phyloP scores from a whole-genome alignment of 805 yeast species.

The Clavispora carvajalis region DNA sequence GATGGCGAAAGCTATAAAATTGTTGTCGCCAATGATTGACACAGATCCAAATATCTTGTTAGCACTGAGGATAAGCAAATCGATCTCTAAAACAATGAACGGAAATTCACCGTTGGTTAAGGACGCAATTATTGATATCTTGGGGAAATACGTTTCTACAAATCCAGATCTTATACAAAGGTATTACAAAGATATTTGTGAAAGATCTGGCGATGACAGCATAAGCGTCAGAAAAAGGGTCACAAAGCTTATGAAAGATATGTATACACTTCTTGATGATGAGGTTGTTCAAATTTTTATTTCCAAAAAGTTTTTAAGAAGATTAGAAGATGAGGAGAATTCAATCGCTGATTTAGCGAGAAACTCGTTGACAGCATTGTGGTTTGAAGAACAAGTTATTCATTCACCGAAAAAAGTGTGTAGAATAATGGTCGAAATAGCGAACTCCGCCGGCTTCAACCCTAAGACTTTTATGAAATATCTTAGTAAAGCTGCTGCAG shows the following conservation, averaged over 20 bases:
- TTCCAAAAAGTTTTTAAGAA: slow-evolving; percentile 46
- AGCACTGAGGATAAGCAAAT: slow-evolving; percentile 44
- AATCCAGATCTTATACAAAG: slow-evolving; percentile 43
- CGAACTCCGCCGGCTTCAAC: not conserved
- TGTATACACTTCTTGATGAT: slow-evolving; percentile 38
- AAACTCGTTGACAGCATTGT: slow-evolving; percentile 21
- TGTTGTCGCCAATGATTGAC: slow-evolving; percentile 50
- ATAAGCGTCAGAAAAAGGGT: slow-evolving; percentile 61
- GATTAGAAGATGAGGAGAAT: slow-evolving; percentile 70
- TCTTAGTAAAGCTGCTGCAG: not conserved
- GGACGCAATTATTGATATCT: slow-evolving; percentile 68
- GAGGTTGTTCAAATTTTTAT: slow-evolving; percentile 34
- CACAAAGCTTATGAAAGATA: slow-evolving; percentile 42
- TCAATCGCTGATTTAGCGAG: slow-evolving; percentile 37
- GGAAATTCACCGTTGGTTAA: slow-evolving; percentile 70
- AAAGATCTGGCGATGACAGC: slow-evolving; percentile 53
- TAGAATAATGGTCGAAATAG: not conserved
- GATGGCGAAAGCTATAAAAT: slow-evolving; percentile 56
- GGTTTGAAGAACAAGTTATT: slow-evolving; percentile 12
- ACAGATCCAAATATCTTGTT: slow-evolving; percentile 48
- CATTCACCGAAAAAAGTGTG: not conserved
- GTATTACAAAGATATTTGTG: slow-evolving; percentile 47
- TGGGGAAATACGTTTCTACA: slow-evolving; percentile 42
- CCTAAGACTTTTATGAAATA: not conserved
- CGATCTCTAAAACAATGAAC: slow-evolving; percentile 46